phyloP scores from a whole-genome alignment of 257 asterid species.

The Primulina eburnea region DNA sequence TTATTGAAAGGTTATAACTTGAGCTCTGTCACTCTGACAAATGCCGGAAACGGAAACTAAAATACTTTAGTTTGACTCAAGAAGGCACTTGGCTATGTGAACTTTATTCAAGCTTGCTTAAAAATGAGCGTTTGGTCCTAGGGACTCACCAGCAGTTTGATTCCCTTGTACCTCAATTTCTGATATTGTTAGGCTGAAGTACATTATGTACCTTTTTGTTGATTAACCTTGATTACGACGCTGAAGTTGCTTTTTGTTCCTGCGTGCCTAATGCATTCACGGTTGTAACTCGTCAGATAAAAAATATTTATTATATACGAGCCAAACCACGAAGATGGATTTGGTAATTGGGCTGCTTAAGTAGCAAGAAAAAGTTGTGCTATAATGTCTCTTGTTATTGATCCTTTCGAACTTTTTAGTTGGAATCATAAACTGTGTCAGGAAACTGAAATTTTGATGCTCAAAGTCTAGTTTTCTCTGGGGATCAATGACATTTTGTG shows the following conservation, averaged over 20 bases:
- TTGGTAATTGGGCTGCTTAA: conserved; percentile 7
- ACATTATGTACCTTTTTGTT: too few relatives aligned
- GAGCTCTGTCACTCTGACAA: neutral
- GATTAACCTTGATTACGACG: neutral
- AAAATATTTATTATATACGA: conserved; percentile 2
- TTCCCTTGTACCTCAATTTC: neutral
- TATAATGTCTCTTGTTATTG: neutral
- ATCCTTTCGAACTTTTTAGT: neutral
- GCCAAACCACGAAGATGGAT: conserved; percentile 1
- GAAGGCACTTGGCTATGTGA: neutral
- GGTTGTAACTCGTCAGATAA: neutral
- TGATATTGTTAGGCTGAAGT: neutral
- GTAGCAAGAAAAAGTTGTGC: neutral
- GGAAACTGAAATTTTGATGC: neutral
- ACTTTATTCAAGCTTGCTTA: neutral
- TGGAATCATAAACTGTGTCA: neutral
- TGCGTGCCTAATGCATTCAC: neutral
- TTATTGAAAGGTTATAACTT: neutral
- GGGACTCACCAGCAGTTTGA: neutral
- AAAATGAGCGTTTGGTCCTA: neutral
- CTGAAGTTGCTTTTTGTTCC: conserved; percentile 3
- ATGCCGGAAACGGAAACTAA: neutral
- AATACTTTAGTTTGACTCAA: neutral
- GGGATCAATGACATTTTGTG: neutral
- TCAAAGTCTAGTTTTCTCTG: neutral